Percentiles rank a stretch among this genome's conserved stretches.
phyloP scores from a whole-genome alignment of 441 rosid genomes.

The Gossypium schwendimanii region DNA sequence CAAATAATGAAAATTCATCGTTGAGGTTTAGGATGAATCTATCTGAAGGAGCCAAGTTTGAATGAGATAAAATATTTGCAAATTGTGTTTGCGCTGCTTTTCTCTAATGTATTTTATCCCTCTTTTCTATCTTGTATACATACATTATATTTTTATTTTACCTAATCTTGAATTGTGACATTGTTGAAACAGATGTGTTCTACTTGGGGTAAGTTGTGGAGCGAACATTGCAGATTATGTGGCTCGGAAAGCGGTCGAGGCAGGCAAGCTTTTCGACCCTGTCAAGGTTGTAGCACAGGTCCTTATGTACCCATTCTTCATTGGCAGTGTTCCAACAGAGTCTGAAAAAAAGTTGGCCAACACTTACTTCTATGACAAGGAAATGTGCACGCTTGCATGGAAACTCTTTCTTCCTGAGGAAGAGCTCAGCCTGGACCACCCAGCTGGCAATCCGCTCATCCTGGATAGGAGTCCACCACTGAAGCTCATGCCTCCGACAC shows the following conservation, averaged over 20 bases:
- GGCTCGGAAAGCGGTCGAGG: conserved; percentile 67
- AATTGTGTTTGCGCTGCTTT: background rate
- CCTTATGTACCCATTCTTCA: conserved; percentile 78
- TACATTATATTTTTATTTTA: background rate
- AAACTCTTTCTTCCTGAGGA: conserved; percentile 77
- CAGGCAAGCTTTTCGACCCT: conserved; percentile 65
- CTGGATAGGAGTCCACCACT: conserved; percentile 67
- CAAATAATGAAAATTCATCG: background rate
- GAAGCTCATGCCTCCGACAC: conserved; percentile 85
- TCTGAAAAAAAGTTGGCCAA: conserved; percentile 83
- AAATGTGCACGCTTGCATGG: conserved; percentile 77
- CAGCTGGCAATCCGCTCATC: conserved; percentile 77
- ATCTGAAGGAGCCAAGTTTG: background rate
- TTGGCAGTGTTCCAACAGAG: conserved; percentile 71
- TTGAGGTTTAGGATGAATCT: background rate
- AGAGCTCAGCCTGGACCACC: conserved; percentile 75
- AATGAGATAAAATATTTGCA: background rate
- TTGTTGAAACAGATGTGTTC: conserved; percentile 62
- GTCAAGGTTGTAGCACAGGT: conserved; percentile 90
- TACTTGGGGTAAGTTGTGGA: conserved; percentile 89
- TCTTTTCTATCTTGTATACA: background rate
- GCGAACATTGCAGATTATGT: conserved; percentile 79
- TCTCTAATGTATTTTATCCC: background rate
- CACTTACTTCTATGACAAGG: conserved; percentile 78
- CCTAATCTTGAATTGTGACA: background rate